A percentile compares a stretch with the other conserved stretches of the same genome.
phyloP scores from a whole-genome alignment of 108 stramenopile species.

The Cyclotella cryptica region DNA sequence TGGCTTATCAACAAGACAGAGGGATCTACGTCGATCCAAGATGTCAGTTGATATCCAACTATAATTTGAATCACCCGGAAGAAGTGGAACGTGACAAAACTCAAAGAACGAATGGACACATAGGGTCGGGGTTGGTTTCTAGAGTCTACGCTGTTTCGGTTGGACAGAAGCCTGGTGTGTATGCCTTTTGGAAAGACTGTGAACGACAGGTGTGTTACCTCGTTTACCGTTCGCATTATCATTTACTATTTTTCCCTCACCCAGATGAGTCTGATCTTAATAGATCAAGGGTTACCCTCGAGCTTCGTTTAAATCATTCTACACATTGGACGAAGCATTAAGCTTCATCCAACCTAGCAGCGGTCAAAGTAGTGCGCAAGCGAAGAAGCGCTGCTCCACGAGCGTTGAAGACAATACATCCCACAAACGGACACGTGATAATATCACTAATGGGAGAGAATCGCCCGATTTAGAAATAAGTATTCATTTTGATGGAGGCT shows the following conservation, averaged over 20 bases:
- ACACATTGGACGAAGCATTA: conserved; percentile 10
- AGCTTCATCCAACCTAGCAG: neutral
- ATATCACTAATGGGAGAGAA: neutral
- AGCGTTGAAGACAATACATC: conserved; percentile 5
- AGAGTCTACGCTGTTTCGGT: conserved; percentile 19
- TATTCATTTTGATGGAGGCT: conserved; percentile 84
- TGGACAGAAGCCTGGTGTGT: conserved; percentile 20
- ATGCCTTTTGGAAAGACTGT: conserved; percentile 28
- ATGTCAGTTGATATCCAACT: neutral
- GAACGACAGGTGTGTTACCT: conserved; percentile 5
- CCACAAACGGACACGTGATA: neutral
- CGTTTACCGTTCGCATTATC: neutral
- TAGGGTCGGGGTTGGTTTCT: neutral
- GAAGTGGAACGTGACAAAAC: neutral
- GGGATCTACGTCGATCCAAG: neutral
- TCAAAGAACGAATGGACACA: neutral
- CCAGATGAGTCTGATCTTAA: neutral
- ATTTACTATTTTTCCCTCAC: neutral
- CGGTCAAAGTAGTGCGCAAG: neutral
- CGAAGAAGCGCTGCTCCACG: conserved; percentile 18
- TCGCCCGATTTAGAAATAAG: conserved; percentile 22
- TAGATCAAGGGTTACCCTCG: conserved; percentile 9
- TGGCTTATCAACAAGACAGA: neutral
- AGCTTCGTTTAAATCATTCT: conserved; percentile 6
- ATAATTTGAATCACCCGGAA: neutral